Evolutionary conservation across 768 basidiomycete species (phyloP).

Genomic region (Calocybe indica): DNA sequence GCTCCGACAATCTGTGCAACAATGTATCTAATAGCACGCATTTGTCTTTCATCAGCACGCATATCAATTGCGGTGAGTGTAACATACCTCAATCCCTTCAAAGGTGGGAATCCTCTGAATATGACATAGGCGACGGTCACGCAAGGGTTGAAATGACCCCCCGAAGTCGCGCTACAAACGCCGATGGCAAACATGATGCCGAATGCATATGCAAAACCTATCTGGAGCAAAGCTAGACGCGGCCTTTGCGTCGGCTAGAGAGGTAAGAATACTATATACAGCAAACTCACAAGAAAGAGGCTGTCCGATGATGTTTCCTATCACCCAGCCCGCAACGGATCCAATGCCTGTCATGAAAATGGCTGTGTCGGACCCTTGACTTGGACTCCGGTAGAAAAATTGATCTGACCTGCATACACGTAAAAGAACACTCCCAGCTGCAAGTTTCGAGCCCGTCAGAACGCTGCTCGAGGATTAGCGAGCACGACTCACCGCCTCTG

Average conservation of each 20-base stretch:
- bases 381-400: background rate
- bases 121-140: constrained; percentile 47
- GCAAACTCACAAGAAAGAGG: constrained; percentile 41
- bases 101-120: constrained; percentile 48
- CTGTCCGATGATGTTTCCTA: constrained; percentile 38
- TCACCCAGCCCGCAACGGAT: constrained; percentile 41
- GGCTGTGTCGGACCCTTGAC: background rate
- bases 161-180: constrained; percentile 47
- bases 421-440: constrained; percentile 62
- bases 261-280: background rate
- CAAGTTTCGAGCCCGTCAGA: constrained; percentile 3
- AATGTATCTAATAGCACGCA: constrained; percentile 43
- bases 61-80: background rate
- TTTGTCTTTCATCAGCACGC: background rate
- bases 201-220: constrained; percentile 52
- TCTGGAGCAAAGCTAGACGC: constrained; percentile 42
- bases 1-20: constrained; percentile 60
- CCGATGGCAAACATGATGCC: constrained; percentile 56
- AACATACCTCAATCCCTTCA: constrained; percentile 43
- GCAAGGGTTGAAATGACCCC: constrained; percentile 63
- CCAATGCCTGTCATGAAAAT: constrained; percentile 38
- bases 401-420: constrained; percentile 40
- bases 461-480: background rate
- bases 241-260: too few species aligned
- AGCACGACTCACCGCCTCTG: constrained; percentile 43